Conservation (phyloP, 1,284 basidiomycete species). For the Trichosporon ovoides region DNA sequence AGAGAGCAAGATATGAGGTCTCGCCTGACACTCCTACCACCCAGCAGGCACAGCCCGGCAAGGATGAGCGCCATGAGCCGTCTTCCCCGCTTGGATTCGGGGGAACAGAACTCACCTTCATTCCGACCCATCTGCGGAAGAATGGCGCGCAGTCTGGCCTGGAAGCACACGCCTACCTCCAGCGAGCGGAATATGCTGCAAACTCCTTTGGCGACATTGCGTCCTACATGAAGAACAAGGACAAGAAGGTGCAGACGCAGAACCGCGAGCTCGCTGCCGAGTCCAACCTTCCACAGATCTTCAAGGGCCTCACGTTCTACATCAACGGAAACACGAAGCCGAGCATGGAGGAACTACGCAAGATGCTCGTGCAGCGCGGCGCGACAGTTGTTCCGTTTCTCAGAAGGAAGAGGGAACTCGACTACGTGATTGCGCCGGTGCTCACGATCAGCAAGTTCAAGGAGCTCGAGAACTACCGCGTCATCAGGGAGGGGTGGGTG, state of each 20-base stretch:
- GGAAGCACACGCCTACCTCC: conserved; percentile 32
- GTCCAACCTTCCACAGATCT: conserved; percentile 55
- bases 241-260: conserved; percentile 83
- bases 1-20: background rate
- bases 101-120: background rate
- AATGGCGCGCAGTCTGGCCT: background rate
- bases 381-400: conserved; percentile 66
- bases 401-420: conserved; percentile 36
- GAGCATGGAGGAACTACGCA: conserved; percentile 75
- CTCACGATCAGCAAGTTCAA: conserved; percentile 82
- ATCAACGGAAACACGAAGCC: conserved; percentile 89
- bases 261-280: conserved; percentile 58
- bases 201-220: conserved; percentile 75
- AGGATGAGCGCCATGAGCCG: background rate
- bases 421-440: conserved; percentile 76
- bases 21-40: background rate
- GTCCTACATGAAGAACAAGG: conserved; percentile 83
- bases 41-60: too few species aligned
- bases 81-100: background rate
- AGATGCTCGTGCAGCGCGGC: conserved; percentile 75
- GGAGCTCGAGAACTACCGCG: conserved; percentile 79
- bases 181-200: conserved; percentile 60
- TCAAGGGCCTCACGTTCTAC: conserved; percentile 69
- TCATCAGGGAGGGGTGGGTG: conserved; percentile 83
- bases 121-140: background rate